phyloP scores from a whole-genome alignment of 768 basidiomycete species.

The Lactarius trivialis region DNA sequence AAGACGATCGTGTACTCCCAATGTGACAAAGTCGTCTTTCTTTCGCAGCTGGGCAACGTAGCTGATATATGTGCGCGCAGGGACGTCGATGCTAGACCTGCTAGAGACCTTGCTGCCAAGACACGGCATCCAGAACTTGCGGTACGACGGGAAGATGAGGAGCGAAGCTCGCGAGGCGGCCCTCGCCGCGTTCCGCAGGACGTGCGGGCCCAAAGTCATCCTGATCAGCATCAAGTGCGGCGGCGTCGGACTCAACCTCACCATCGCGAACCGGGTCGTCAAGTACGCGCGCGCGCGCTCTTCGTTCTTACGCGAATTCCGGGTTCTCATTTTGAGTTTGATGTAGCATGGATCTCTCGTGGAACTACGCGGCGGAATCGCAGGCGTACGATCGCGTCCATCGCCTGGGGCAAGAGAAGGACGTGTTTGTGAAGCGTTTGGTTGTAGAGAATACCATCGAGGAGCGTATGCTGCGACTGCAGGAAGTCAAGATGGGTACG shows the following conservation, averaged over 20 bases:
- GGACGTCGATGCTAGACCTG: conserved; percentile 69
- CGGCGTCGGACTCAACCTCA: conserved; percentile 62
- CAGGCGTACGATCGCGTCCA: conserved; percentile 60
- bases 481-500: conserved; percentile 57
- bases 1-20: conserved; percentile 70
- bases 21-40: conserved; percentile 36
- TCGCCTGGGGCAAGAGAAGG: conserved; percentile 64
- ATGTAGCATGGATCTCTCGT: conserved; percentile 60
- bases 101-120: conserved; percentile 54
- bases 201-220: conserved; percentile 54
- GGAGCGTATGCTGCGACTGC: conserved; percentile 66
- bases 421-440: conserved; percentile 60
- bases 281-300: conserved; percentile 38
- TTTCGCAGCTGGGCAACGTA: neutral
- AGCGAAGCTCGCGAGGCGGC: conserved; percentile 43
- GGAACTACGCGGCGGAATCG: conserved; percentile 67
- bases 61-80: conserved; percentile 29
- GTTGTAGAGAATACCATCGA: conserved; percentile 67
- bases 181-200: conserved; percentile 47
- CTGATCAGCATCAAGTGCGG: conserved; percentile 65
- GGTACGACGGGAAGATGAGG: conserved; percentile 69
- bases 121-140: conserved; percentile 49
- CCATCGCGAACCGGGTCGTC: conserved; percentile 61
- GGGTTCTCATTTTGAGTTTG: neutral
- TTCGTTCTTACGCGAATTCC: neutral